Conservation (phyloP, 2,329 filamentous ascomycete genomes). For the Talaromyces sp. region DNA sequence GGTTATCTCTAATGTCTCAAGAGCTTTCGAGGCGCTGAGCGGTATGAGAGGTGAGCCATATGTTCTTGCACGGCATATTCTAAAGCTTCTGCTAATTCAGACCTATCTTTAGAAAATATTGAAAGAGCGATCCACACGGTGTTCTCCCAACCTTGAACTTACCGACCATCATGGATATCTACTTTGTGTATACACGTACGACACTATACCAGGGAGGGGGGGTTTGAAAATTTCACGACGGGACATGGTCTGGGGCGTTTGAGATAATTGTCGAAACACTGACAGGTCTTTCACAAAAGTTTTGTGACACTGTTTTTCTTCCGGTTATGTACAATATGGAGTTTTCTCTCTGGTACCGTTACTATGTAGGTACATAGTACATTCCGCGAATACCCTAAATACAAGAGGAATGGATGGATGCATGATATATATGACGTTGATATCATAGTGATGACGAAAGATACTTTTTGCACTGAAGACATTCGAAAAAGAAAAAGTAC, state of each 20-base stretch:
- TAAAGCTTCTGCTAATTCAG: neutral
- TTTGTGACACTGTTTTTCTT: neutral
- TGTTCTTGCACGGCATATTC: neutral
- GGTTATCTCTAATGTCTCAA: constrained; percentile 39
- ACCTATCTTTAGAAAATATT: constrained; percentile 35
- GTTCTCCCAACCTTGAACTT: constrained; percentile 29
- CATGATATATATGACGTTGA: neutral
- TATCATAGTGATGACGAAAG: too few species aligned
- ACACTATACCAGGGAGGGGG: neutral
- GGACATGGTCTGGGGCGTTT: neutral
- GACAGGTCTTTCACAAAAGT: neutral
- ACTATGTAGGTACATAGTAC: constrained; percentile 4
- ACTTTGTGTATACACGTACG: neutral
- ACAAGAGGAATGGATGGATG: neutral
- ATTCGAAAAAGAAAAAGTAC: too few species aligned
- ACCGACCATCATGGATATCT: neutral
- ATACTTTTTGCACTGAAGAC: too few species aligned
- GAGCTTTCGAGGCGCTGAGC: constrained; percentile 42
- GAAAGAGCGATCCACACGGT: constrained; percentile 42
- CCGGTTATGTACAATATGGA: neutral
- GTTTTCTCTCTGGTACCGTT: neutral
- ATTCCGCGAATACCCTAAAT: constrained; percentile 4
- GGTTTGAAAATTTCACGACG: neutral
- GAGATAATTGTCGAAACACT: neutral
- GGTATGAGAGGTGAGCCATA: constrained; percentile 41